These are phyloP conservation scores for Phytophthora foliorum DNA, from an alignment of 352 stramenopile genomes.

Conservation along the genomic window DNA sequence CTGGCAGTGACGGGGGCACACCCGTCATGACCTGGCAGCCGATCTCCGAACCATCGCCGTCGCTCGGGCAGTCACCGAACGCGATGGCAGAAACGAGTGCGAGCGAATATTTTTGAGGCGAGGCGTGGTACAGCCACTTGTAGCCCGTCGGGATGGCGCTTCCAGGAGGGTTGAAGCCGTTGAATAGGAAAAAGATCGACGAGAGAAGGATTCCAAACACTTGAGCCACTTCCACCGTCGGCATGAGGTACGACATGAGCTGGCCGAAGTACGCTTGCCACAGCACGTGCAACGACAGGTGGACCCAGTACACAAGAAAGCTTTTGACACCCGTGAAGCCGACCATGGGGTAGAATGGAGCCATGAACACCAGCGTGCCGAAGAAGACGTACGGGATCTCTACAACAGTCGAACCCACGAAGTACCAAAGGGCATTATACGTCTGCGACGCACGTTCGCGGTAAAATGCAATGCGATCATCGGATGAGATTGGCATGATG, in stretches of 20 bases:
- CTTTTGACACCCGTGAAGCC: constrained; percentile 47
- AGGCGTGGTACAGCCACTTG: constrained; percentile 14
- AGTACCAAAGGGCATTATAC: constrained; percentile 38
- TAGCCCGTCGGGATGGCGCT: constrained; percentile 1
- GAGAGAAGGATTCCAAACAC: constrained; percentile 5
- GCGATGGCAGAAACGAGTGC: background rate
- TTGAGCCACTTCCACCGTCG: constrained; percentile 17
- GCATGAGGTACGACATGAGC: constrained; percentile 33
- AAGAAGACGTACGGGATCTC: constrained; percentile 33
- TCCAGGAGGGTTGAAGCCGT: constrained; percentile 2
- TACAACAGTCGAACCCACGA: constrained; percentile 16
- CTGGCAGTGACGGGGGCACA: constrained; percentile 10
- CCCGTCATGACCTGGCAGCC: constrained; percentile 14
- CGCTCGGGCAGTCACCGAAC: constrained; percentile 9
- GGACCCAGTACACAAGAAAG: constrained; percentile 64
- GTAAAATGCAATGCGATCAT: constrained; percentile 27
- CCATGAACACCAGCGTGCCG: constrained; percentile 23
- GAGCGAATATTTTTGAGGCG: constrained; percentile 3
- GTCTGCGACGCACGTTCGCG: constrained; percentile 27
- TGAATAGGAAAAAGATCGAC: constrained; percentile 10
- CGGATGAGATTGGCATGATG: constrained; percentile 13
- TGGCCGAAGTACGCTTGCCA: constrained; percentile 48
- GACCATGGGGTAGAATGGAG: constrained; percentile 29
- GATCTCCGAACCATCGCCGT: background rate
- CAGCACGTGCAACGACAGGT: constrained; percentile 41